A percentile compares a stretch with the other conserved stretches of the same genome.
These are phyloP conservation scores for Trichoderma koningiopsis DNA, from an alignment of 2,329 filamentous ascomycete species.

Conservation along the genomic window DNA sequence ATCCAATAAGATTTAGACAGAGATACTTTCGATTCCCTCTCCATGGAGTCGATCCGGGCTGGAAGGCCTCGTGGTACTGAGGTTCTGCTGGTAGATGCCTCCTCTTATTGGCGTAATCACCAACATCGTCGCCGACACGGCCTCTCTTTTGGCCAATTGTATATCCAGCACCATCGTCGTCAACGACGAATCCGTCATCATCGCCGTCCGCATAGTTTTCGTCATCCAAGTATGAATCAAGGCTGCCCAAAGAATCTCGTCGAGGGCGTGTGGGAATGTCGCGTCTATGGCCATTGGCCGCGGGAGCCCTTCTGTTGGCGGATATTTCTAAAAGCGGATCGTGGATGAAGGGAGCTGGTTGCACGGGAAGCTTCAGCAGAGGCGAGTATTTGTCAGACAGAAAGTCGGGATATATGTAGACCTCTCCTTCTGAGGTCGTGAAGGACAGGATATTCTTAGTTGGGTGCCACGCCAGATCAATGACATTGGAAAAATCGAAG, in stretches of 20 bases:
- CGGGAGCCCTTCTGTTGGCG: slow-evolving; percentile 61
- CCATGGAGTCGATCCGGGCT: slow-evolving; percentile 95
- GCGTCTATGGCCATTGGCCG: slow-evolving; percentile 56
- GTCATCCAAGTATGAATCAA: slow-evolving; percentile 79
- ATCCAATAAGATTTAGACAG: slow-evolving; percentile 88
- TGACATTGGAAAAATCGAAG: slow-evolving; percentile 79
- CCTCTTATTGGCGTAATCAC: slow-evolving; percentile 52
- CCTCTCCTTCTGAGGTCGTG: slow-evolving; percentile 87
- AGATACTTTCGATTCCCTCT: slow-evolving; percentile 91
- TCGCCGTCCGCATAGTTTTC: slow-evolving; percentile 48
- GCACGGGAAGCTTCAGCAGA: slow-evolving; percentile 59
- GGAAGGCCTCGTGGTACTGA: slow-evolving; percentile 80
- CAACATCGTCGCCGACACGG: slow-evolving; percentile 56
- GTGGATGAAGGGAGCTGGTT: slow-evolving; percentile 84
- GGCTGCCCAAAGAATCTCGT: slow-evolving; percentile 69
- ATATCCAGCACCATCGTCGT: slow-evolving; percentile 95
- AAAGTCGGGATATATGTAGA: slow-evolving; percentile 83
- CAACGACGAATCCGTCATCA: slow-evolving; percentile 83
- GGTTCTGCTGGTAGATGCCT: slow-evolving; percentile 55
- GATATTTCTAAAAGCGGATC: slow-evolving; percentile 73
- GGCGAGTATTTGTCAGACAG: slow-evolving; percentile 59
- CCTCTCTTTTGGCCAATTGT: slow-evolving; percentile 58
- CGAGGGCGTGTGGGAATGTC: slow-evolving; percentile 53
- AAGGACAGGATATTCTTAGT: slow-evolving; percentile 86
- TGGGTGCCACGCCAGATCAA: slow-evolving; percentile 89